A percentile compares a stretch with the other conserved stretches of the same genome.
phyloP scores from a whole-genome alignment of 1,139 yeast genomes.

The Tardiomyces digboiensis region DNA sequence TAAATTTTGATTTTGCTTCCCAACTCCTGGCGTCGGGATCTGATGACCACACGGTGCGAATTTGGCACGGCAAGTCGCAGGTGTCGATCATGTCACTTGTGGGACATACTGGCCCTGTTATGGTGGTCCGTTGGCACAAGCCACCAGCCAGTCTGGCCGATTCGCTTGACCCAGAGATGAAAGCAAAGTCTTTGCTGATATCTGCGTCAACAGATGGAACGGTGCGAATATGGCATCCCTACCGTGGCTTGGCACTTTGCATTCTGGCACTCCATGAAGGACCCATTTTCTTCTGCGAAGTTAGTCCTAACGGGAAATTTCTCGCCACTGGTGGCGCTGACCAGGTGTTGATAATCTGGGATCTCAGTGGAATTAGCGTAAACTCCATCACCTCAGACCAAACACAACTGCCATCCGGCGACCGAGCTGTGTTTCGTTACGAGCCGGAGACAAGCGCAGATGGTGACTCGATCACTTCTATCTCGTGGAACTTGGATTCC shows the following conservation, averaged over 20 bases:
- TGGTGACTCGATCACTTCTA: slow-evolving; percentile 10
- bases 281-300: slow-evolving; percentile 43
- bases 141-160: slow-evolving; percentile 3
- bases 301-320: slow-evolving; percentile 40
- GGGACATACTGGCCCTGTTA: slow-evolving; percentile 23
- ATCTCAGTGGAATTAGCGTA: slow-evolving; percentile 17
- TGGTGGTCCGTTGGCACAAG: slow-evolving; percentile 22
- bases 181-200: slow-evolving; percentile 21
- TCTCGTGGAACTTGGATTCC: slow-evolving; percentile 17
- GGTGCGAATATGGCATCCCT: slow-evolving; percentile 57
- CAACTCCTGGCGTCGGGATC: slow-evolving; percentile 63
- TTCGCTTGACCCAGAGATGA: slow-evolving; percentile 7
- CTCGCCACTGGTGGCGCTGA: slow-evolving; percentile 57
- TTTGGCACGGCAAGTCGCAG: slow-evolving; percentile 44
- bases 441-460: neutral
- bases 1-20: slow-evolving; percentile 42
- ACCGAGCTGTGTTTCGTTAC: slow-evolving; percentile 1
- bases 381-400: neutral
- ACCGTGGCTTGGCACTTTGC: slow-evolving; percentile 32
- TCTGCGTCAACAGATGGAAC: slow-evolving; percentile 63
- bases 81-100: slow-evolving; percentile 18
- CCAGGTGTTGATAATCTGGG: slow-evolving; percentile 51
- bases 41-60: slow-evolving; percentile 61
- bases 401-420: neutral
- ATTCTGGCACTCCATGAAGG: slow-evolving; percentile 34